Conservation (phyloP, 495 filamentous ascomycete species). For the Hyaloscypha bicolor region DNA sequence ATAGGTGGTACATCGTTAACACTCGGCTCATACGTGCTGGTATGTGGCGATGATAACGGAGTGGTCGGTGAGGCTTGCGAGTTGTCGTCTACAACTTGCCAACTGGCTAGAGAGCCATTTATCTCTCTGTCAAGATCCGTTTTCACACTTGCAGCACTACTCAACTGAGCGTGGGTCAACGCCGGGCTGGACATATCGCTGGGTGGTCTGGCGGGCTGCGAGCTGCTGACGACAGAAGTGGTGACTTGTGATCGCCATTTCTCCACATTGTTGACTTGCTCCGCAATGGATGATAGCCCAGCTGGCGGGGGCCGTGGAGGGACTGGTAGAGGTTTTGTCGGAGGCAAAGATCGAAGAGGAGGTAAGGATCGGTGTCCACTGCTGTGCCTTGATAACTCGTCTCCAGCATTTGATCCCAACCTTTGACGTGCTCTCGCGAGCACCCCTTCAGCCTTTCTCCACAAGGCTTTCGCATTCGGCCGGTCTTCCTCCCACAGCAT, state of each 20-base stretch:
- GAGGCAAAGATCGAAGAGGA: conserved; percentile 18
- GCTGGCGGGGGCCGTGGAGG: conserved; percentile 12
- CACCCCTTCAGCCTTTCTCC: conserved; percentile 22
- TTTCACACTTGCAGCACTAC: conserved; percentile 16
- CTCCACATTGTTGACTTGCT: conserved; percentile 25
- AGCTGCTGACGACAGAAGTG: neutral
- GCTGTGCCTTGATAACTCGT: conserved; percentile 14
- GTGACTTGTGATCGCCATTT: conserved; percentile 28
- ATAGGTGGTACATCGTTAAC: conserved; percentile 21
- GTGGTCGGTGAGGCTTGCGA: conserved; percentile 19
- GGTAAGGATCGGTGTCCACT: conserved; percentile 19
- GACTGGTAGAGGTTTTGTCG: conserved; percentile 22
- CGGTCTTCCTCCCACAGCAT: conserved; percentile 31
- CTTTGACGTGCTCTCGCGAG: conserved; percentile 22
- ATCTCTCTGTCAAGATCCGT: conserved; percentile 25
- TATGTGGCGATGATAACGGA: conserved; percentile 26
- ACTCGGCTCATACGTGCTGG: conserved; percentile 9
- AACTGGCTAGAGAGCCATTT: conserved; percentile 28
- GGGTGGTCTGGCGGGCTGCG: neutral
- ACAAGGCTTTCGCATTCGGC: conserved; percentile 24
- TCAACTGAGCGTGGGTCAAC: conserved; percentile 5
- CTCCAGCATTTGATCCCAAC: conserved; percentile 9
- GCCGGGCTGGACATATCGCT: neutral
- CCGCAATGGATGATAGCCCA: conserved; percentile 23
- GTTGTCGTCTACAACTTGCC: conserved; percentile 19